Evolutionary conservation across 805 yeast species (phyloP).

Genomic region (Danielozyma ontarioensis): DNA sequence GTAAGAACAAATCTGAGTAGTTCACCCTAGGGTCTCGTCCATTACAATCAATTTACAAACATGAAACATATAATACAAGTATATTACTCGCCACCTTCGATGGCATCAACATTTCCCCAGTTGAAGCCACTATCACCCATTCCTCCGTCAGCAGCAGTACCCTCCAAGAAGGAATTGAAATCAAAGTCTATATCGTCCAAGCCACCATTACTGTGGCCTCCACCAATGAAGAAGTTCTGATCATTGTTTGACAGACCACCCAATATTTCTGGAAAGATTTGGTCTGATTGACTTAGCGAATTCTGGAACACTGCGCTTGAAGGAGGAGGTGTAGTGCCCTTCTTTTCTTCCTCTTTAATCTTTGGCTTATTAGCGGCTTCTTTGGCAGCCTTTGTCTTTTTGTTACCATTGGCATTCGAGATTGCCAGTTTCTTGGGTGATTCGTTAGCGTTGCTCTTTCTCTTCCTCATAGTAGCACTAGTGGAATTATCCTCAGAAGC

Average conservation of each 20-base stretch:
- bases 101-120: constrained; percentile 34
- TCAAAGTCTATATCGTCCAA: constrained; percentile 42
- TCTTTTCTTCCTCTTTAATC: constrained; percentile 14
- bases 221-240: constrained; percentile 16
- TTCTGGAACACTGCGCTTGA: constrained; percentile 14
- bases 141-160: constrained; percentile 21
- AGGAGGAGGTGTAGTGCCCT: constrained; percentile 19
- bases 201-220: constrained; percentile 15
- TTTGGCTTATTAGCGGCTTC: constrained; percentile 8
- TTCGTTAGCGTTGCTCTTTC: constrained; percentile 24
- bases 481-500: constrained; percentile 31
- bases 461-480: constrained; percentile 19
- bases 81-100: constrained; percentile 13
- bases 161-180: constrained; percentile 37
- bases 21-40: background rate
- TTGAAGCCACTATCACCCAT: constrained; percentile 30
- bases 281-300: constrained; percentile 19
- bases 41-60: background rate
- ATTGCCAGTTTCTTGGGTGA: constrained; percentile 29
- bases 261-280: constrained; percentile 30
- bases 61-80: background rate
- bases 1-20: background rate
- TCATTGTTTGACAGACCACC: constrained; percentile 15
- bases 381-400: constrained; percentile 14
- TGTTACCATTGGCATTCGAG: constrained; percentile 7